A percentile compares a stretch with the other conserved stretches of the same genome.
These are phyloP conservation scores for Daldinia caldariorum DNA, from an alignment of 495 filamentous ascomycete species.

Conservation along the genomic window DNA sequence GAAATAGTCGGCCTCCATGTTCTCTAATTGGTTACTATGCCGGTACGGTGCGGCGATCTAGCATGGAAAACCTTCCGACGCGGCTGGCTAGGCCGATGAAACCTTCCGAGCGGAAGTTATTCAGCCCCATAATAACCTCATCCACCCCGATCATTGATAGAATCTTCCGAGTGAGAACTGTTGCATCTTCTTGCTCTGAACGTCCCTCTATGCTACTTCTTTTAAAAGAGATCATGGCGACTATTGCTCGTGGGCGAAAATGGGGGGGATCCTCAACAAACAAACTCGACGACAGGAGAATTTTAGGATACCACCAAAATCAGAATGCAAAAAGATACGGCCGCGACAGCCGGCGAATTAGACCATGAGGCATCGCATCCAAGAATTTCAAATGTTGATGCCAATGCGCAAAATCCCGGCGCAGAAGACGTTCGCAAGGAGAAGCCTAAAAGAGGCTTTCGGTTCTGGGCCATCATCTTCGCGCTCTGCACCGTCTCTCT, in stretches of 20 bases:
- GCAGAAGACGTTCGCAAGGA: not conserved
- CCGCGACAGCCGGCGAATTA: not conserved
- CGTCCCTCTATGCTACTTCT: not conserved
- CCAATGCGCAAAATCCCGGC: not conserved
- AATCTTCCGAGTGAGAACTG: not conserved
- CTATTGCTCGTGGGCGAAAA: not conserved
- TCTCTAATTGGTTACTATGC: conserved; percentile 10
- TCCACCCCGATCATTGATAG: conserved; percentile 9
- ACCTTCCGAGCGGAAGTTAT: conserved; percentile 28
- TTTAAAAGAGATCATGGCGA: conserved; percentile 16
- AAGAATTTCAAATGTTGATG: not conserved
- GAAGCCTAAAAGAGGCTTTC: conserved; percentile 13
- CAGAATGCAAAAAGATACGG: conserved; percentile 8
- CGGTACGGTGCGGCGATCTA: not conserved
- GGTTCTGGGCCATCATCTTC: conserved; percentile 56
- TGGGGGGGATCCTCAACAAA: not conserved
- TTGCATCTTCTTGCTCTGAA: not conserved
- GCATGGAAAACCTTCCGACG: conserved; percentile 30
- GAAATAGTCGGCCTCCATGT: not conserved
- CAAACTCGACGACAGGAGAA: conserved; percentile 10
- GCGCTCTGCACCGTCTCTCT: conserved; percentile 51
- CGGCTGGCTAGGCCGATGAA: conserved; percentile 5
- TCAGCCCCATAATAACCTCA: conserved; percentile 17
- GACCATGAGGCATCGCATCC: conserved; percentile 1
- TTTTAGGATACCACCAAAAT: not conserved